These are phyloP conservation scores for Arabidopsis hybrid DNA, from an alignment of 441 rosid genomes.

Conservation along the genomic window DNA sequence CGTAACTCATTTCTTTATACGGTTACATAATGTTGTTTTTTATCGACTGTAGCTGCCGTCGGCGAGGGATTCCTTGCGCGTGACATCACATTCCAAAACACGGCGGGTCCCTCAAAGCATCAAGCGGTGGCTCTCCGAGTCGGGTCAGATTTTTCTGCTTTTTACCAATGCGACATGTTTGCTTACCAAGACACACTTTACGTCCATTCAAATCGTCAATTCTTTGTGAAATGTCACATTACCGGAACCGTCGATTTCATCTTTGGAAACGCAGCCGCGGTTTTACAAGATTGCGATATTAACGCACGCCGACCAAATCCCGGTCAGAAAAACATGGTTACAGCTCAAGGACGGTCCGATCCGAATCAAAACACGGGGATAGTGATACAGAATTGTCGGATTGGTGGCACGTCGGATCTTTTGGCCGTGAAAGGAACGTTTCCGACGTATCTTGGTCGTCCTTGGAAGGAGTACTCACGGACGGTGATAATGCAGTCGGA, in stretches of 20 bases:
- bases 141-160: conserved; percentile 61
- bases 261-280: conserved; percentile 64
- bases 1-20: no score
- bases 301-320: conserved; percentile 62
- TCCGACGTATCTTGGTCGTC: conserved; percentile 61
- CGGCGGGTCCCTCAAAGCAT: conserved; percentile 69
- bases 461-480: conserved; percentile 61
- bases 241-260: conserved; percentile 66
- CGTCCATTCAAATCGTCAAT: conserved; percentile 68
- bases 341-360: conserved; percentile 68
- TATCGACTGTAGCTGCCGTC: conserved; percentile 51
- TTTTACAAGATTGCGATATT: conserved; percentile 62
- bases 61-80: conserved; percentile 65
- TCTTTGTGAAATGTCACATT: conserved; percentile 52
- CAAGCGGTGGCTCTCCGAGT: conserved; percentile 75
- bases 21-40: not conserved
- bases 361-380: conserved; percentile 73
- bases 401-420: conserved; percentile 61
- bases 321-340: conserved; percentile 63
- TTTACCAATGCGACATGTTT: conserved; percentile 56
- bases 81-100: conserved; percentile 66
- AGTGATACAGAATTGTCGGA: conserved; percentile 63
- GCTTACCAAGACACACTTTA: conserved; percentile 78
- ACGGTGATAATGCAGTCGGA: conserved; percentile 58
- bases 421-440: conserved; percentile 42